Percentiles rank a stretch among this genome's conserved stretches.
phyloP scores from a whole-genome alignment of 2,329 filamentous ascomycete genomes.

The Cyphellophora attinorum region DNA sequence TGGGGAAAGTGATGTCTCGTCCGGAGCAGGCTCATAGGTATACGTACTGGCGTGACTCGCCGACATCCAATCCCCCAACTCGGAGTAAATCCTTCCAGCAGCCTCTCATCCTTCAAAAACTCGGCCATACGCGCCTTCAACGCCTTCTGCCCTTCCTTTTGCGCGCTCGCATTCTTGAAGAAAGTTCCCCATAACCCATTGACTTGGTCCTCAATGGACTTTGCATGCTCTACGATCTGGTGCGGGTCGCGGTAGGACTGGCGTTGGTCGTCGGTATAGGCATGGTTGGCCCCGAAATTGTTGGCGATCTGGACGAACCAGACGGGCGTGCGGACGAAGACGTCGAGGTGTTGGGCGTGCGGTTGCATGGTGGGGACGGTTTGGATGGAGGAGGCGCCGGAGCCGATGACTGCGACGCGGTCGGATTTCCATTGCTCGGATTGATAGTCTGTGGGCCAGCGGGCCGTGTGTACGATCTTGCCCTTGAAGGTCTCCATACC shows the following conservation, averaged over 20 bases:
- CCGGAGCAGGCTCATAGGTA: conserved; percentile 14
- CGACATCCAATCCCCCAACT: conserved; percentile 33
- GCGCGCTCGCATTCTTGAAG: conserved; percentile 30
- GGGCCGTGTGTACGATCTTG: conserved; percentile 22
- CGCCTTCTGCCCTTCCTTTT: conserved; percentile 27
- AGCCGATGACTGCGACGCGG: conserved; percentile 35
- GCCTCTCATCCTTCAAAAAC: conserved; percentile 39
- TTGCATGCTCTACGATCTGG: conserved; percentile 33
- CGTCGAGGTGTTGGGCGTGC: conserved; percentile 32
- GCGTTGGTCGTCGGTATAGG: conserved; percentile 31
- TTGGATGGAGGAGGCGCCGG: conserved; percentile 34
- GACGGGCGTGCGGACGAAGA: conserved; percentile 29
- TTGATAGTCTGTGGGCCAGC: conserved; percentile 36
- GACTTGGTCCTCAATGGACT: conserved; percentile 34
- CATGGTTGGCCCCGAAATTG: conserved; percentile 33
- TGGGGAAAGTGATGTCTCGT: too few species aligned
- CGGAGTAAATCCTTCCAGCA: conserved; percentile 34
- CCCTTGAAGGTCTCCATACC: too few species aligned
- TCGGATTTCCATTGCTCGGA: conserved; percentile 31
- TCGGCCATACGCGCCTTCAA: conserved; percentile 37
- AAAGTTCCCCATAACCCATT: conserved; percentile 38
- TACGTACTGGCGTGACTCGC: conserved; percentile 29
- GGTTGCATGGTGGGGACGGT: conserved; percentile 39
- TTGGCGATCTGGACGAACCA: conserved; percentile 32
- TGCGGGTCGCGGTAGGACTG: conserved; percentile 28